Evolutionary conservation across 352 stramenopile species (phyloP), one percentile per base, ranked within the genome.

Genomic region (Phytophthora cryptogea): DNA sequence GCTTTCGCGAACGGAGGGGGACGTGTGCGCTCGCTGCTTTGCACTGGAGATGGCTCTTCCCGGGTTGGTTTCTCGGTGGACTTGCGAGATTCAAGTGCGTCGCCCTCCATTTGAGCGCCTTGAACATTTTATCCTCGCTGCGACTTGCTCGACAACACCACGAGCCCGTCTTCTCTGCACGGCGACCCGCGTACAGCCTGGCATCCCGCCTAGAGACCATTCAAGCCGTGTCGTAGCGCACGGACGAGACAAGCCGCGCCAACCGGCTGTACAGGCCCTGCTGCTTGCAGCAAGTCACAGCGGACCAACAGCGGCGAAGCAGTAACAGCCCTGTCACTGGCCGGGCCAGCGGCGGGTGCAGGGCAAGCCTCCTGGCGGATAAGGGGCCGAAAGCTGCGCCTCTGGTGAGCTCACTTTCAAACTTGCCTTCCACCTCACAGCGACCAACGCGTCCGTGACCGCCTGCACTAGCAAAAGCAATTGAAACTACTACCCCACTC

Each of bases 331-430:
- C 50, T 49, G 51, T 59, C 54, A 57, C 59, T 67, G 60, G 54
- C 52, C 66, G 33, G 40, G 54, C 52, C 52, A 63, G 44, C 30
- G 30, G 20, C 47, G 41, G 66, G 63, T 52, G 57, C 57, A 70
- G 63, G 63, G 63, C 63, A 58, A 62, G 44, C 49, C 20, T 44
- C 14, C 31, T 37, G 27, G 50, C 41, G 47, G 52, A 72, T 66
- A 64, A 8, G 42, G 42, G 56, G 51, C 32, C 39, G 20, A 54
- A 57, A 57, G 47, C 55, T 63, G 58, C 50, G 44, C 45, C 60
- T 63, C 60, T 61, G 47, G 52, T 66, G 47, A 66, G 58, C 62
- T 78, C 70, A 78, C 60, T 78, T 75, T 63, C 42, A 63, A 78
- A 78, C 63, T 75, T 72, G 64, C 70, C 62, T 72, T 66, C 62